Conservation (phyloP, 768 basidiomycete species). For the Serendipita sp. region DNA sequence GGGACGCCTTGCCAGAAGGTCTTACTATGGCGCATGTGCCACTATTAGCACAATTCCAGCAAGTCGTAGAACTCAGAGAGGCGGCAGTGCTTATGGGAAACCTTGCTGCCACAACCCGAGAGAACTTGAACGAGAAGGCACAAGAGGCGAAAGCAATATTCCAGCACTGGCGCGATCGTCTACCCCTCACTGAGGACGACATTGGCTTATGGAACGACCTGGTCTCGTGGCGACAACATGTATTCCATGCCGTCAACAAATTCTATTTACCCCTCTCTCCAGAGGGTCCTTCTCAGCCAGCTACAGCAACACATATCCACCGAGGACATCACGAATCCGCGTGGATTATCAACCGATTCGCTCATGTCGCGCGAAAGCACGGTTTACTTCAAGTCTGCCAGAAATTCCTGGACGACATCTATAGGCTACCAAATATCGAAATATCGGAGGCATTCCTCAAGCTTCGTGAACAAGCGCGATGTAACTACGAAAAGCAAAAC, state of each 20-base stretch:
- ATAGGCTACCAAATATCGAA: slow-evolving; percentile 97
- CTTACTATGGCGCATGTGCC: slow-evolving; percentile 89
- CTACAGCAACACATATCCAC: slow-evolving; percentile 72
- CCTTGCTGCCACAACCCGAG: slow-evolving; percentile 66
- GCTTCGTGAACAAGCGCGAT: slow-evolving; percentile 93
- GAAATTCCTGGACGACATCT: slow-evolving; percentile 88
- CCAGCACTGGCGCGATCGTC: slow-evolving; percentile 89
- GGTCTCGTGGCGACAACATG: slow-evolving; percentile 98
- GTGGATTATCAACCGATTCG: slow-evolving; percentile 99
- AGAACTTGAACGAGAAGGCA: slow-evolving; percentile 88
- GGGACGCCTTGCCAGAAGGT: slow-evolving; percentile 74
- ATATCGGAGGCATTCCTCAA: slow-evolving; percentile 99
- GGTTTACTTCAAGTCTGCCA: slow-evolving; percentile 92
- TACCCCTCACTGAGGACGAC: slow-evolving; percentile 92
- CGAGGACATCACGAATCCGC: slow-evolving; percentile 98
- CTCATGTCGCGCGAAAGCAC: slow-evolving; percentile 95
- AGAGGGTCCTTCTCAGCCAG: slow-evolving; percentile 31
- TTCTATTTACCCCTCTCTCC: slow-evolving; percentile 71
- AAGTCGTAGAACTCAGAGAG: slow-evolving; percentile 94
- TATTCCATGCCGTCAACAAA: slow-evolving; percentile 93
- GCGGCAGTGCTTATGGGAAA: slow-evolving; percentile 89
- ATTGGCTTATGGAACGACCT: slow-evolving; percentile 98
- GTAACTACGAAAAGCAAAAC: slow-evolving; percentile 89
- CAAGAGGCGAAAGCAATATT: slow-evolving; percentile 91
- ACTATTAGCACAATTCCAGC: slow-evolving; percentile 92